Base-by-base conservation (phyloP, 805 yeast genomes). In the Candida orba region DNA sequence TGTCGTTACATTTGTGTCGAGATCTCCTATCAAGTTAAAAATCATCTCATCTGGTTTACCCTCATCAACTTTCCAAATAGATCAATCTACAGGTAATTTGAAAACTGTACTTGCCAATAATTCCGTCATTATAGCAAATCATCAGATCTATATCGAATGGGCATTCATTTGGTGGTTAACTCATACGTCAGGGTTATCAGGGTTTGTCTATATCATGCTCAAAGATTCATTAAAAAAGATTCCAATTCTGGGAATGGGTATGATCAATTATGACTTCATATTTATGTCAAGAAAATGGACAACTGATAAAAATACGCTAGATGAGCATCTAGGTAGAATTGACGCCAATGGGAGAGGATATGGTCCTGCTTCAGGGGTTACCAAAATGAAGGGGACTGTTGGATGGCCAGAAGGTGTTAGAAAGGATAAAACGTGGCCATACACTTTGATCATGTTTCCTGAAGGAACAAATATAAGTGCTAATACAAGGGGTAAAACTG, bases 141-240 rank as follows among this genome's bases (percentile, higher is more conserved):
- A 91, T 63, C 97, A 90, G 65, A 82, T 91, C 22, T 91, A 91
- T 60, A 79, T 91, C 4, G 99, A 91, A 60, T 91, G 99, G 99
- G 71, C 84, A 10, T 89, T 77, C 54, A 52, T 88, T 43, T 91
- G 99, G 99, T 91, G 86, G 78, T 47, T 85, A 18, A 69, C 85
- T 0, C 84, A 86, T 59, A 73, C 89, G 6, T 76, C 87, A 12
- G 62, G 71, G n/a, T 62, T 81, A 36, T 76, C 81, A 8, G 84
- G 83, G 33, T 71, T 76, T 39, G 69, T 90, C 9, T 78, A 73
- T 52, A 88, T 91, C 46, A 75, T 88, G 47, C 69, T 90, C 61
- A 91, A 91, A 62, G 85, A 81, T 48, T 78, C 95, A 18, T 68
- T 90, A 39, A 70, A 68, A 37, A 68, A 64, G 17, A 65, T 90